Conservation (phyloP, 345 rosid species). For the Cardiospermum halicacabum region DNA sequence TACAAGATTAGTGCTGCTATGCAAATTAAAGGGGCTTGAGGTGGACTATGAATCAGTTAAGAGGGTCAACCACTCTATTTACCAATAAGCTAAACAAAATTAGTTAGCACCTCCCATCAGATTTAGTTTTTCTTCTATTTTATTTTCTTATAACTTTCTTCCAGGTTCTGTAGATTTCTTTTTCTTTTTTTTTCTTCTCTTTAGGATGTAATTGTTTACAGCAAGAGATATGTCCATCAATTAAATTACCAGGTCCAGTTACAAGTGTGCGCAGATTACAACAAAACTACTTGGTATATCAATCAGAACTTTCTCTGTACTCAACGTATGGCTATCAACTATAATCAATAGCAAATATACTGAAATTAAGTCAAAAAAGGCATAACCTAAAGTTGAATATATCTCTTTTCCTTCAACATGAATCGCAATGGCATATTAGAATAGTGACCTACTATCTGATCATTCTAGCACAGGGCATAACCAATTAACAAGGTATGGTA, state of each 20-base stretch:
- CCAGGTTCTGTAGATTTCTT: neutral
- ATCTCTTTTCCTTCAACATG: neutral
- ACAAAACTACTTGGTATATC: neutral
- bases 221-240: neutral
- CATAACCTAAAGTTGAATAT: neutral
- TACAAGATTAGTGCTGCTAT: constrained; percentile 16
- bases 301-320: neutral
- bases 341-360: neutral
- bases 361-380: neutral
- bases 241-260: neutral
- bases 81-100: neutral
- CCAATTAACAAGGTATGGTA: neutral
- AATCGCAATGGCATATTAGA: neutral
- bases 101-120: neutral
- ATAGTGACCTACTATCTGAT: neutral
- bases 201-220: neutral
- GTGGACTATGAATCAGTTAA: no score
- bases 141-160: neutral
- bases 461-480: neutral
- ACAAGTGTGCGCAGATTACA: neutral
- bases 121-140: neutral
- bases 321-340: neutral
- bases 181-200: no score
- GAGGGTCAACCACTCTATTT: neutral
- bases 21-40: neutral